phyloP scores from a whole-genome alignment of 805 yeast species.

The Metschnikowia lunata region DNA sequence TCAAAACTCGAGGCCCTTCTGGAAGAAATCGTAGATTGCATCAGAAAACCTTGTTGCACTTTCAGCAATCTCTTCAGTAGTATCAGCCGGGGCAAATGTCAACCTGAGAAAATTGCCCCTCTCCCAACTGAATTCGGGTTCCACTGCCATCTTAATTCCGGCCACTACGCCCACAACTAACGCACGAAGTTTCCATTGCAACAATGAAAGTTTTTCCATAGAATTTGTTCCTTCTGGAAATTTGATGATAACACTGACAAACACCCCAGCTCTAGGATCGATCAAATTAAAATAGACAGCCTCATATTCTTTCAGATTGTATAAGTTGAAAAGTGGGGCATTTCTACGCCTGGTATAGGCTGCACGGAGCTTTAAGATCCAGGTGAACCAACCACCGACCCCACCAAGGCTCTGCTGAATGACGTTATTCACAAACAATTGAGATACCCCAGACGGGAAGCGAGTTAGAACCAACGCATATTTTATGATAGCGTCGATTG shows the following conservation, averaged over 20 bases:
- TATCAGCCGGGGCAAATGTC: conserved; percentile 28
- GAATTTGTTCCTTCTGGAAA: conserved; percentile 11
- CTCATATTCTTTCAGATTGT: conserved; percentile 18
- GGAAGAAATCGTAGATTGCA: conserved; percentile 13
- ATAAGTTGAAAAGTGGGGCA: conserved; percentile 18
- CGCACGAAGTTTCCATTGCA: conserved; percentile 14
- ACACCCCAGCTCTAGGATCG: conserved; percentile 26
- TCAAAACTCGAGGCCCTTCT: conserved; percentile 12
- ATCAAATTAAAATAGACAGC: conserved; percentile 19
- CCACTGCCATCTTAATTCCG: conserved; percentile 21
- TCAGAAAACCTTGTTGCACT: conserved; percentile 10
- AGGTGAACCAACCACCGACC: conserved; percentile 41
- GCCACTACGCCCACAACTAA: conserved; percentile 11
- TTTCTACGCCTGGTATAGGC: conserved; percentile 44
- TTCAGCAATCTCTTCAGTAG: conserved; percentile 14
- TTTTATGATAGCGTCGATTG: conserved; percentile 12
- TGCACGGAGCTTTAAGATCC: conserved; percentile 46
- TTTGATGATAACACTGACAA: conserved; percentile 14
- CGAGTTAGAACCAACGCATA: conserved; percentile 18
- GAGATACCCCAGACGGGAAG: conserved; percentile 18
- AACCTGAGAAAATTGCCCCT: conserved; percentile 15
- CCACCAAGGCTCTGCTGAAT: conserved; percentile 17
- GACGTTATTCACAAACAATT: conserved; percentile 15
- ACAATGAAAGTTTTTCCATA: conserved; percentile 7
- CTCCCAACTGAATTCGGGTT: conserved; percentile 10